These are phyloP conservation scores for Gymnopus androsaceus DNA, from an alignment of 1,284 basidiomycete genomes.

Conservation along the genomic window DNA sequence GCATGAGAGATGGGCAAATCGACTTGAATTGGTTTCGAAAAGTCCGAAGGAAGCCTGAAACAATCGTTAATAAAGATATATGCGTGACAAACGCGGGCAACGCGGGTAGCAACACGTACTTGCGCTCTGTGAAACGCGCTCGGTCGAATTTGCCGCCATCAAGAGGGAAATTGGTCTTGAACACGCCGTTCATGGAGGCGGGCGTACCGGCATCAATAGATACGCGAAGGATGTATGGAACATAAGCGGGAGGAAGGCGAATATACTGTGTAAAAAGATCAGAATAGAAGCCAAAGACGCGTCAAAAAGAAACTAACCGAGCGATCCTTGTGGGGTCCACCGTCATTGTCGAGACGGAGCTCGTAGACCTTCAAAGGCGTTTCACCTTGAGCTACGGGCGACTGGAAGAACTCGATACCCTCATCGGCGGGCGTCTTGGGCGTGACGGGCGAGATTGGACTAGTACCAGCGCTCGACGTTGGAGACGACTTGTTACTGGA, in stretches of 20 bases:
- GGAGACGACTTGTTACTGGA: constrained; percentile 17
- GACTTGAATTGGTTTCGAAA: constrained; percentile 87
- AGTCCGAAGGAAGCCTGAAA: constrained; percentile 73
- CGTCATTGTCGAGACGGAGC: constrained; percentile 83
- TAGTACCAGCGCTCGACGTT: constrained; percentile 16
- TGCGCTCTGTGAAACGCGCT: constrained; percentile 74
- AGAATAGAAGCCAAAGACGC: constrained; percentile 19
- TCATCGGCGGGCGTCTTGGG: constrained; percentile 92
- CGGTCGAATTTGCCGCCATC: constrained; percentile 86
- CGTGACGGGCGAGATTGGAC: constrained; percentile 40
- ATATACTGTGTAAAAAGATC: constrained; percentile 68
- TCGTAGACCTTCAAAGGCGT: constrained; percentile 81
- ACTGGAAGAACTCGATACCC: constrained; percentile 84
- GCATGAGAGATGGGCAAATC: constrained; percentile 94
- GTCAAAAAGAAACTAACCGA: constrained; percentile 55
- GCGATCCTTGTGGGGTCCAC: constrained; percentile 83
- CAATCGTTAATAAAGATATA: constrained; percentile 22
- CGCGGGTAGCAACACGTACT: constrained; percentile 54
- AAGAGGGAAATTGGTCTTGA: constrained; percentile 93
- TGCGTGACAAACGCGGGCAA: constrained; percentile 17
- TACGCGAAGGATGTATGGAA: constrained; percentile 87
- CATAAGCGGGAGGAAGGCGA: constrained; percentile 88
- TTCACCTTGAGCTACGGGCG: constrained; percentile 53
- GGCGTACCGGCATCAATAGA: constrained; percentile 88
- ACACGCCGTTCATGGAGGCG: constrained; percentile 83